Conservation (phyloP, 176 grass and related monocot genomes). For the Phragmites australis region DNA sequence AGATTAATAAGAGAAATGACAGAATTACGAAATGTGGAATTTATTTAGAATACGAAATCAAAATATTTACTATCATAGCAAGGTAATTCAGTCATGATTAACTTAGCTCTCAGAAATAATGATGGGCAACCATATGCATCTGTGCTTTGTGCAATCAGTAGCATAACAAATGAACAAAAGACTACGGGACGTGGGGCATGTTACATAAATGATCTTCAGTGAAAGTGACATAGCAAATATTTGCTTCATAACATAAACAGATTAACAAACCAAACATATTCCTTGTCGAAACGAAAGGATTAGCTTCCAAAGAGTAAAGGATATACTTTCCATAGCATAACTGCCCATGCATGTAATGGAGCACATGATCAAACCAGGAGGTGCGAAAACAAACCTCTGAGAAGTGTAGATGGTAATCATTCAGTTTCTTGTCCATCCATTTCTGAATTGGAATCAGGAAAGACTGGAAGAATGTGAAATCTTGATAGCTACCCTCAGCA, state of each 20-base stretch:
- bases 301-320: background rate
- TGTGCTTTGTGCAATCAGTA: background rate
- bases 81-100: constrained; percentile 2
- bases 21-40: background rate
- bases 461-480: constrained; percentile 94
- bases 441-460: constrained; percentile 84
- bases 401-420: constrained; percentile 89
- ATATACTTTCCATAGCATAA: constrained; percentile 15
- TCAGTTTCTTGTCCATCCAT: constrained; percentile 93
- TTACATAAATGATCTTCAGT: background rate
- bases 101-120: constrained; percentile 6
- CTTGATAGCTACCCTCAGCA: constrained; percentile 61
- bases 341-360: constrained; percentile 20
- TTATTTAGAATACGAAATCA: constrained; percentile 4
- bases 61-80: background rate
- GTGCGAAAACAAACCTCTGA: constrained; percentile 66
- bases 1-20: background rate
- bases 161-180: constrained; percentile 19
- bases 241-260: constrained; percentile 32
- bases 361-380: constrained; percentile 2
- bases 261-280: constrained; percentile 23
- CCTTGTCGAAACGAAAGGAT: constrained; percentile 14
- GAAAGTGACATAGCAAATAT: constrained; percentile 7
- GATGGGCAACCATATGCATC: background rate
- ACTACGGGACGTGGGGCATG: background rate